Percentiles rank a stretch among this genome's conserved stretches.
These are phyloP conservation scores for Leptodontidium sp. DNA, from an alignment of 2,329 filamentous ascomycete genomes.

Conservation along the genomic window DNA sequence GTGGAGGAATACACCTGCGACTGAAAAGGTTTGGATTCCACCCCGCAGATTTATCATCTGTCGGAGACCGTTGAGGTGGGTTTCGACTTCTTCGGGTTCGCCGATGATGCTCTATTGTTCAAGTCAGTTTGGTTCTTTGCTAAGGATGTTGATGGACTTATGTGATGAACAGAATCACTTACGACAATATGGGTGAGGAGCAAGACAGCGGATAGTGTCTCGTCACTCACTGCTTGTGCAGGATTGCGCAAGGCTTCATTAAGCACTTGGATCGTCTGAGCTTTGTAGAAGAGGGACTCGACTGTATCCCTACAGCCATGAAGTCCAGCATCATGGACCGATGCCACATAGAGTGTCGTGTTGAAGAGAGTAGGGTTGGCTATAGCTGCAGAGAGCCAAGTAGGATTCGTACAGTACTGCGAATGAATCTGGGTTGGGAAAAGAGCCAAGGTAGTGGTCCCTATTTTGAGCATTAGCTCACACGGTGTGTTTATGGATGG, in stretches of 20 bases:
- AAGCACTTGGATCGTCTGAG: constrained; percentile 29
- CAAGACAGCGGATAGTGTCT: constrained; percentile 33
- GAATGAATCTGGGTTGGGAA: constrained; percentile 30
- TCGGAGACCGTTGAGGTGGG: constrained; percentile 32
- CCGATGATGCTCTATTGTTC: constrained; percentile 29
- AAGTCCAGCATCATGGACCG: constrained; percentile 29
- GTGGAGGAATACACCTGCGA: constrained; percentile 33
- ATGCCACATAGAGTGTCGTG: constrained; percentile 32
- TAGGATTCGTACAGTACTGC: constrained; percentile 36
- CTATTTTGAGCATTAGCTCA: constrained; percentile 19
- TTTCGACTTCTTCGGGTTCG: constrained; percentile 29
- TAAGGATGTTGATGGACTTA: background rate
- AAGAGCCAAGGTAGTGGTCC: constrained; percentile 28
- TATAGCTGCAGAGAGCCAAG: constrained; percentile 33
- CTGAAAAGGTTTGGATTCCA: constrained; percentile 26
- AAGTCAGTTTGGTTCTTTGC: background rate
- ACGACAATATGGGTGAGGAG: constrained; percentile 33
- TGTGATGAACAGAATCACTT: background rate
- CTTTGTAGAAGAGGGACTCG: constrained; percentile 33
- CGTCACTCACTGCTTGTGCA: constrained; percentile 23
- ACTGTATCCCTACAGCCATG: constrained; percentile 16
- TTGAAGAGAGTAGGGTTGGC: constrained; percentile 33
- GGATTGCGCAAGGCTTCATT: constrained; percentile 27
- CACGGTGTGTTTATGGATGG: too few species aligned
- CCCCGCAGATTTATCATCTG: constrained; percentile 32